Percentiles rank a stretch among this genome's conserved stretches.
These are phyloP conservation scores for Spergularia marina DNA, from an alignment of 148 eudicot species.

Conservation along the genomic window DNA sequence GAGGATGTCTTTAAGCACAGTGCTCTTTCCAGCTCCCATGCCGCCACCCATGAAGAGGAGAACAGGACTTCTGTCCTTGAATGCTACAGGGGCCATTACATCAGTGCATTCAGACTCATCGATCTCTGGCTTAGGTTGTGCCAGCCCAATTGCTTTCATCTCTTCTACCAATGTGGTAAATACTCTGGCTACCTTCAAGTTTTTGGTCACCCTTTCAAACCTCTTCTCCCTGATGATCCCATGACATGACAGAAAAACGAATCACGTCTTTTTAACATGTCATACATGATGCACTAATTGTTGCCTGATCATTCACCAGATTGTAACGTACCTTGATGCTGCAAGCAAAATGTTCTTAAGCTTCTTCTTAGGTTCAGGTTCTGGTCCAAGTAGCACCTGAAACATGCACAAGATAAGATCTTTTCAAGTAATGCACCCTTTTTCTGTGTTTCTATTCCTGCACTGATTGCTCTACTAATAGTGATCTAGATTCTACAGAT, in stretches of 20 bases:
- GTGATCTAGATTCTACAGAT: neutral
- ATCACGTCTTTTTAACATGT: neutral
- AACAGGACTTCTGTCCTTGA: constrained; percentile 88
- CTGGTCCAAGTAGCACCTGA: constrained; percentile 79
- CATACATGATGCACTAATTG: neutral
- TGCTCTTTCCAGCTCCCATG: constrained; percentile 99
- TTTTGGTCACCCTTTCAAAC: constrained; percentile 85
- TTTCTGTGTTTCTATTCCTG: neutral
- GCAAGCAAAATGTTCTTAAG: constrained; percentile 86
- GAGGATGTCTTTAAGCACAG: constrained; percentile 94
- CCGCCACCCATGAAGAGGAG: constrained; percentile 99
- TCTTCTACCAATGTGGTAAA: constrained; percentile 90
- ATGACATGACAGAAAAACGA: constrained; percentile 15
- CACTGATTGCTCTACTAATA: neutral
- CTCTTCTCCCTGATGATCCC: constrained; percentile 70
- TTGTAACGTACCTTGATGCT: constrained; percentile 67
- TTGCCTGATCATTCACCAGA: neutral
- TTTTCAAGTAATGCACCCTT: neutral
- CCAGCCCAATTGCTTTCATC: constrained; percentile 89
- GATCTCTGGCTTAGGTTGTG: constrained; percentile 41
- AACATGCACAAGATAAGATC: constrained; percentile 14
- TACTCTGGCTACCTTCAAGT: constrained; percentile 89
- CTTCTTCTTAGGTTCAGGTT: constrained; percentile 83
- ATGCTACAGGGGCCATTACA: constrained; percentile 96
- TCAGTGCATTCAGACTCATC: constrained; percentile 89